Percentiles rank a stretch among this genome's conserved stretches.
phyloP scores from a whole-genome alignment of 352 stramenopile genomes.

The Phytopythium sindhum region DNA sequence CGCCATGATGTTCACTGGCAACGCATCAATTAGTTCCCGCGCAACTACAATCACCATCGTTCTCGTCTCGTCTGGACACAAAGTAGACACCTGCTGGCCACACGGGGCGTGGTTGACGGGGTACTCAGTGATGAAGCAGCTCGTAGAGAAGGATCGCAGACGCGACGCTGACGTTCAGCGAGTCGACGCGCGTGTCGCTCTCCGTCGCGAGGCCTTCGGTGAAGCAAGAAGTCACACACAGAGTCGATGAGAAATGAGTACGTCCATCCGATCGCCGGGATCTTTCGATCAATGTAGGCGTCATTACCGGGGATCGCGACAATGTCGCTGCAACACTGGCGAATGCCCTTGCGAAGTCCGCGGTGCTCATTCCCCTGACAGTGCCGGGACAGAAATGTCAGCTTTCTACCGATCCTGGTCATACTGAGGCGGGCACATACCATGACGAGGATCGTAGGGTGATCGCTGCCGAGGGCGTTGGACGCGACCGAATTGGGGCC shows the following conservation, averaged over 20 bases:
- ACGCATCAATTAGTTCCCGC: too few relatives aligned
- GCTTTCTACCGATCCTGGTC: not conserved
- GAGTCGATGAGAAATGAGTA: not conserved
- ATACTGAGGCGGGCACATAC: slow-evolving; percentile 18
- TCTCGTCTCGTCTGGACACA: slow-evolving; percentile 94
- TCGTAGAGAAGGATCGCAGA: slow-evolving; percentile 77
- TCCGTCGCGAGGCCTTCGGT: slow-evolving; percentile 41
- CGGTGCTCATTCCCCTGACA: slow-evolving; percentile 74
- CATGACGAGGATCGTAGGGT: slow-evolving; percentile 82
- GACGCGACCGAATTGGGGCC: slow-evolving; percentile 68
- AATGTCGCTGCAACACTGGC: slow-evolving; percentile 68
- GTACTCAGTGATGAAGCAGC: slow-evolving; percentile 52
- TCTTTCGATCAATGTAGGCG: not conserved
- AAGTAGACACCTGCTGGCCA: slow-evolving; percentile 97
- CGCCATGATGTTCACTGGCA: too few relatives aligned
- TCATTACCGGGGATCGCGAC: slow-evolving; percentile 61
- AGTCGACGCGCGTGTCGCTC: slow-evolving; percentile 67
- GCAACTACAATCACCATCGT: not conserved
- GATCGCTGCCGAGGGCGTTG: slow-evolving; percentile 35
- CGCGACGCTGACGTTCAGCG: slow-evolving; percentile 78
- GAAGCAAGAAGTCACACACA: not conserved
- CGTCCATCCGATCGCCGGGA: too few relatives aligned
- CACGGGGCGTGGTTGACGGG: slow-evolving; percentile 41
- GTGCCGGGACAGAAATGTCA: not conserved
- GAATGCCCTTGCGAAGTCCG: slow-evolving; percentile 68